Percentiles rank a stretch among this genome's conserved stretches.
Evolutionary conservation across 306 rosid genomes (phyloP).

Genomic region (Gastrolobium bilobum): DNA sequence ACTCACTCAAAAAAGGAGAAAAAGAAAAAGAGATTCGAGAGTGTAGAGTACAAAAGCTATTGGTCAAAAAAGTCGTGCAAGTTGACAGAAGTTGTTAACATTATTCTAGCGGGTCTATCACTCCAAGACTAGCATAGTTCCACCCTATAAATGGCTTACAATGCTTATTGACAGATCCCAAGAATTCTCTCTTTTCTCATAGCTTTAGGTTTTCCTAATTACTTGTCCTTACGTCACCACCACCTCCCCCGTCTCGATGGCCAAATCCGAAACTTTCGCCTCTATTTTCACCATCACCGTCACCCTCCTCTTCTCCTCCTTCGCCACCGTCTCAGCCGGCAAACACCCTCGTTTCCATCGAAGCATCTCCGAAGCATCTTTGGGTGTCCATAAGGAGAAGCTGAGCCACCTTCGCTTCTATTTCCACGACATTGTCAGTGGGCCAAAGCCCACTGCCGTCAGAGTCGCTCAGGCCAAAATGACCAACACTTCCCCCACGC

Average conservation of each 20-base stretch:
- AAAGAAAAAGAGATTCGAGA: too few relatives aligned
- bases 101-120: neutral
- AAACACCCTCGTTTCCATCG: slow-evolving; percentile 38
- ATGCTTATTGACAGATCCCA: neutral
- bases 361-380: slow-evolving; percentile 28
- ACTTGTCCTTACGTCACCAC: neutral
- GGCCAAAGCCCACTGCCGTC: slow-evolving; percentile 55
- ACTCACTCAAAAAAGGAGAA: too few relatives aligned
- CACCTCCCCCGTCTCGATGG: slow-evolving; percentile 28
- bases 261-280: slow-evolving; percentile 7
- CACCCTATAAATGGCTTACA: too few relatives aligned
- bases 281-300: neutral
- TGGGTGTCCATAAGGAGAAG: slow-evolving; percentile 58
- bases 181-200: too few relatives aligned
- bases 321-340: neutral
- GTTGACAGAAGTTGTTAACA: too few relatives aligned
- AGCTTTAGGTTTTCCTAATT: neutral
- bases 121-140: neutral
- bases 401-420: slow-evolving; percentile 72
- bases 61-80: neutral
- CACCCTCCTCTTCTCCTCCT: slow-evolving; percentile 22
- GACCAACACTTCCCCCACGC: slow-evolving; percentile 51
- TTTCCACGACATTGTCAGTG: slow-evolving; percentile 67
- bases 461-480: slow-evolving; percentile 52
- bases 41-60: neutral